Percentiles rank a stretch among this genome's conserved stretches.
Conservation (phyloP, 371 early-diverging fungal species). For the Lichtheimia ramosa region DNA sequence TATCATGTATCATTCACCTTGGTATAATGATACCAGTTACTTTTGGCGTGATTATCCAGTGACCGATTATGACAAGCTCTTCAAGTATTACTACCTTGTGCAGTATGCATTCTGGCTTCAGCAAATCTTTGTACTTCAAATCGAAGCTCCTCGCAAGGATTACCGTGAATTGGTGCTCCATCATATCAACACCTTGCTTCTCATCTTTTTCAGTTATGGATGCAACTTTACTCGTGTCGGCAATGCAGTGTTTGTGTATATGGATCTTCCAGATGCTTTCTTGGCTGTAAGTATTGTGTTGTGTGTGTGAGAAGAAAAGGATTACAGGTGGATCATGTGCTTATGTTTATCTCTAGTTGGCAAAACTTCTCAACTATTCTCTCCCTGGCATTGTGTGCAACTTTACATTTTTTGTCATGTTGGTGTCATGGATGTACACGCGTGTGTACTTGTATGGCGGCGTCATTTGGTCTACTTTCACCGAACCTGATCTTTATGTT, state of each 20-base stretch:
- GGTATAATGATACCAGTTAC: slow-evolving; percentile 67
- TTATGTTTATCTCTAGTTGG: slow-evolving; percentile 38
- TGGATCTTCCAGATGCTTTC: slow-evolving; percentile 80
- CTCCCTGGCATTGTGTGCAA: slow-evolving; percentile 54
- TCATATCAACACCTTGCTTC: slow-evolving; percentile 70
- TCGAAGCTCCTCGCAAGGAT: slow-evolving; percentile 76
- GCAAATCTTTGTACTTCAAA: slow-evolving; percentile 70
- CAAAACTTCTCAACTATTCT: slow-evolving; percentile 62
- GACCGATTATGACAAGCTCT: slow-evolving; percentile 48
- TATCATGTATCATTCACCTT: slow-evolving; percentile 56
- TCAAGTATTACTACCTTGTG: slow-evolving; percentile 72
- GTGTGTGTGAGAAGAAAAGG: background rate
- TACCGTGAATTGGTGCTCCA: slow-evolving; percentile 68
- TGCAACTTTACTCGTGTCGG: slow-evolving; percentile 78
- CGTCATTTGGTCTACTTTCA: slow-evolving; percentile 45
- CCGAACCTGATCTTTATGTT: slow-evolving; percentile 47
- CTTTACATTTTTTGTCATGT: slow-evolving; percentile 59
- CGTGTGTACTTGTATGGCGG: slow-evolving; percentile 63
- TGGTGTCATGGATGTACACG: slow-evolving; percentile 74
- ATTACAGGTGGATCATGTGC: too few species aligned
- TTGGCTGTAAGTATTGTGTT: slow-evolving; percentile 64
- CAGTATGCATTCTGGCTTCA: slow-evolving; percentile 78
- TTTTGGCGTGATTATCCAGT: slow-evolving; percentile 71
- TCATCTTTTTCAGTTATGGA: slow-evolving; percentile 63
- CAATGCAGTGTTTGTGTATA: slow-evolving; percentile 72